A percentile compares a stretch with the other conserved stretches of the same genome.
Evolutionary conservation across 2,329 filamentous ascomycete species (phyloP).

Genomic region (Pseudohalonectria lignicola): DNA sequence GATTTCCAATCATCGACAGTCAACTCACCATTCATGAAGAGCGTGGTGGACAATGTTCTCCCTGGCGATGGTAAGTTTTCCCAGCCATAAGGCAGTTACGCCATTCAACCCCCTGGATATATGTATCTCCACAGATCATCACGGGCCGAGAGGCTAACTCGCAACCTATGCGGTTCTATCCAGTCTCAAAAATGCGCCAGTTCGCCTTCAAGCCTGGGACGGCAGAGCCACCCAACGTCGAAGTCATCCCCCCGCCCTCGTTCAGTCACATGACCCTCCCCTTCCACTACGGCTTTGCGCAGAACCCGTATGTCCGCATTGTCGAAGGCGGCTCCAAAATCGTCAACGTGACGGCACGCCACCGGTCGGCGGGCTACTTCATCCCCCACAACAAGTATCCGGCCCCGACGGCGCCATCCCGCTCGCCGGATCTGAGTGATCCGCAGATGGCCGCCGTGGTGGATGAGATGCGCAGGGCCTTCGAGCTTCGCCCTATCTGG

Average conservation of each 20-base stretch:
- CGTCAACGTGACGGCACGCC: constrained; percentile 44
- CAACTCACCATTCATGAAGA: constrained; percentile 56
- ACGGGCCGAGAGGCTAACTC: too few species aligned
- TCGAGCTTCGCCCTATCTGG: constrained; percentile 71
- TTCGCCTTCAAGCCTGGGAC: constrained; percentile 58
- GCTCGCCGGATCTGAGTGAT: constrained; percentile 48
- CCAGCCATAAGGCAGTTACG: too few species aligned
- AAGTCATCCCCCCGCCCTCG: constrained; percentile 70
- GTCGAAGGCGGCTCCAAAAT: constrained; percentile 40
- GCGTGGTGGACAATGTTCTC: constrained; percentile 60
- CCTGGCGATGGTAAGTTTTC: constrained; percentile 51
- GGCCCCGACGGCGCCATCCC: constrained; percentile 47
- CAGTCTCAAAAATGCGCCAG: constrained; percentile 39
- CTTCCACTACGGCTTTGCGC: constrained; percentile 72
- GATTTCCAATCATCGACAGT: constrained; percentile 77
- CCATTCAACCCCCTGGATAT: too few species aligned
- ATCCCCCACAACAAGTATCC: constrained; percentile 51
- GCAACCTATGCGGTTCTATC: neutral
- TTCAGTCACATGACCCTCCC: constrained; percentile 65
- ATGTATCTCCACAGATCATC: too few species aligned
- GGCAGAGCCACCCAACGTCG: constrained; percentile 46
- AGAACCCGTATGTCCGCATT: constrained; percentile 67
- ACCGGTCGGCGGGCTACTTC: constrained; percentile 49
- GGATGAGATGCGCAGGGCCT: constrained; percentile 48
- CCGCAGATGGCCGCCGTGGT: constrained; percentile 54